These are phyloP conservation scores for Phytopythium helicoides DNA, from an alignment of 352 stramenopile genomes.

Conservation along the genomic window DNA sequence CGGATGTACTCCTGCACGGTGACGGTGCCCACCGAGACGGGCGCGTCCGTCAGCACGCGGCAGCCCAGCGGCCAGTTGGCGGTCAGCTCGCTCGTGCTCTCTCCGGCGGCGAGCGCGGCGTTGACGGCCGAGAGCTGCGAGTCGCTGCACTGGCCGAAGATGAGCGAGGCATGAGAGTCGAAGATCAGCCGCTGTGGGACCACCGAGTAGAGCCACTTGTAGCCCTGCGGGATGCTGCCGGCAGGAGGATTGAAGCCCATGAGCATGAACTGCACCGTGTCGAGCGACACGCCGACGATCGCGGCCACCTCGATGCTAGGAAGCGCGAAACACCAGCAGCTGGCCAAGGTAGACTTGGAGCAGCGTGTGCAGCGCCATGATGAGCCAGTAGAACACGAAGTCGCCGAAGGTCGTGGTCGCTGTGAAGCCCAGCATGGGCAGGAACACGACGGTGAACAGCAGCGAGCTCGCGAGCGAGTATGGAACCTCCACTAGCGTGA, in stretches of 20 bases:
- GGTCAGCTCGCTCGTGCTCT: slow-evolving; percentile 26
- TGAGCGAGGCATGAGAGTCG: slow-evolving; percentile 29
- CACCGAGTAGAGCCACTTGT: slow-evolving; percentile 47
- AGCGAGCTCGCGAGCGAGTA: slow-evolving; percentile 62
- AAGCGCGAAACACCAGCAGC: slow-evolving; percentile 62
- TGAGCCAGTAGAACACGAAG: slow-evolving; percentile 38
- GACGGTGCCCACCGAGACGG: slow-evolving; percentile 31
- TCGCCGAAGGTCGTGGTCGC: slow-evolving; percentile 23
- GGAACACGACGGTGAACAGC: slow-evolving; percentile 58
- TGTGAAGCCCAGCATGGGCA: slow-evolving; percentile 78
- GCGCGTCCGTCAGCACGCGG: slow-evolving; percentile 45
- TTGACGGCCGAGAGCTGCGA: slow-evolving; percentile 29
- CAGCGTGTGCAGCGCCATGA: slow-evolving; percentile 31
- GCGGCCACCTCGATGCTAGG: slow-evolving; percentile 44
- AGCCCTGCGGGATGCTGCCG: slow-evolving; percentile 35
- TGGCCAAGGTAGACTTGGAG: slow-evolving; percentile 52
- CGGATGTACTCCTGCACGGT: slow-evolving; percentile 60
- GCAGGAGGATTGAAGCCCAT: slow-evolving; percentile 45
- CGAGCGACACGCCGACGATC: slow-evolving; percentile 34
- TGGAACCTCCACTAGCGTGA: slow-evolving; percentile 76
- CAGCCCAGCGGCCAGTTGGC: slow-evolving; percentile 48
- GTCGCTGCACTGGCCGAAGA: slow-evolving; percentile 39
- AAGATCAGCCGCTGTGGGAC: slow-evolving; percentile 41
- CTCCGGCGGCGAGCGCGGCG: slow-evolving; percentile 8
- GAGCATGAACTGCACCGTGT: slow-evolving; percentile 59